phyloP scores from a whole-genome alignment of 306 rosid genomes.

The Trifolium repens region DNA sequence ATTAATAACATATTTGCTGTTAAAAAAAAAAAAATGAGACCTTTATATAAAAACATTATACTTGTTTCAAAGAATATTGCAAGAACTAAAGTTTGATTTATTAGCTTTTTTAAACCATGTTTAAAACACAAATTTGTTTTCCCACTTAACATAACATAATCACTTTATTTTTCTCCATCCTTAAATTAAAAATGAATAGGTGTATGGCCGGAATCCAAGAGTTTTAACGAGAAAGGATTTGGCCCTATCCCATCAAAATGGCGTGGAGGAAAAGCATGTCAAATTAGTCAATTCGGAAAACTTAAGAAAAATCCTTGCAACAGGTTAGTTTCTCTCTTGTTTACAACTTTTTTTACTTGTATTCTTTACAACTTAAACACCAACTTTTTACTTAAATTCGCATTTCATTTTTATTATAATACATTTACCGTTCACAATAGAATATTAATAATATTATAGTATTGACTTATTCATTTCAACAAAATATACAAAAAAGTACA shows the following conservation, averaged over 20 bases:
- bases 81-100: not conserved
- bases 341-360: not conserved
- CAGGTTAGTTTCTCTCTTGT: conserved; percentile 3
- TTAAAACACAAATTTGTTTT: not conserved
- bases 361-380: not conserved
- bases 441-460: too few relatives aligned
- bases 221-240: conserved; percentile 59
- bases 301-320: conserved; percentile 29
- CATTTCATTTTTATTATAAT: not conserved
- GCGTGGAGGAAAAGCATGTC: conserved; percentile 53
- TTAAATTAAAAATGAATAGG: conserved; percentile 44
- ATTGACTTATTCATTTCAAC: too few relatives aligned
- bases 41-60: too few relatives aligned
- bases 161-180: not conserved
- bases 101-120: not conserved
- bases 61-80: not conserved
- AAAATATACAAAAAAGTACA: too few relatives aligned
- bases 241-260: conserved; percentile 68
- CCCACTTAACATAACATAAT: not conserved
- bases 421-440: too few relatives aligned
- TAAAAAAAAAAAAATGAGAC: too few relatives aligned
- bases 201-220: conserved; percentile 73
- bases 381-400: not conserved
- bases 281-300: not conserved
- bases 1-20: too few relatives aligned